Evolutionary conservation across 768 basidiomycete species (phyloP).

Genomic region (Tricholomella constricta): DNA sequence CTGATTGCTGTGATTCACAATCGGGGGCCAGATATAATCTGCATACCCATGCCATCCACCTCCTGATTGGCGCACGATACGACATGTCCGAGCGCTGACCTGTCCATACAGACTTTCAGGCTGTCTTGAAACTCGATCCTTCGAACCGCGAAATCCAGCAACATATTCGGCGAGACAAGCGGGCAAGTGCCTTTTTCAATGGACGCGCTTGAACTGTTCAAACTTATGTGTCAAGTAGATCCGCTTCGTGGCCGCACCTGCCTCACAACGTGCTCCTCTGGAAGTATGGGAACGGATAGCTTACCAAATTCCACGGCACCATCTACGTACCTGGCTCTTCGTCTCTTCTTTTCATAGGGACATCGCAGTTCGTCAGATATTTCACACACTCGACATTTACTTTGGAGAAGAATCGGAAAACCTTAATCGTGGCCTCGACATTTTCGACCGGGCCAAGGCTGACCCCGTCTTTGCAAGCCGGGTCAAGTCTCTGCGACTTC

Average conservation of each 20-base stretch:
- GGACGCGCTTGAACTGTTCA: too few relatives aligned
- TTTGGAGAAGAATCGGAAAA: constrained; percentile 67
- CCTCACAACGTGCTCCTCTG: constrained; percentile 59
- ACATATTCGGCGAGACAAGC: constrained; percentile 48
- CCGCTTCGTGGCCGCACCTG: constrained; percentile 54
- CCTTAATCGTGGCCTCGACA: constrained; percentile 61
- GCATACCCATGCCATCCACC: too few relatives aligned
- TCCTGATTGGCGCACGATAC: too few relatives aligned
- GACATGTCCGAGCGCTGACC: neutral
- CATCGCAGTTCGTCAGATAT: constrained; percentile 65
- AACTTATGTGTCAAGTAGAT: too few relatives aligned
- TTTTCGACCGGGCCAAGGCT: constrained; percentile 65
- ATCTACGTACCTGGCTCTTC: constrained; percentile 70
- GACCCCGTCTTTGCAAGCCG: constrained; percentile 62
- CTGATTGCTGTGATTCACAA: too few relatives aligned
- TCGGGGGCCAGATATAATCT: too few relatives aligned
- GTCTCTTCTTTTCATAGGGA: constrained; percentile 65
- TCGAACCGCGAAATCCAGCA: constrained; percentile 56
- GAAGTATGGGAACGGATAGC: constrained; percentile 75
- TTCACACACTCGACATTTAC: constrained; percentile 68
- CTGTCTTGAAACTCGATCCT: constrained; percentile 61
- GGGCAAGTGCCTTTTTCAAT: constrained; percentile 36
- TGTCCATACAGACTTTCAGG: constrained; percentile 51
- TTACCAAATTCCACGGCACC: constrained; percentile 58
- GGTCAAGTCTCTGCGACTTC: constrained; percentile 60